Evolutionary conservation across 148 eudicot species (phyloP), one percentile per base, ranked within the genome.

Genomic region (Cornus florida): DNA sequence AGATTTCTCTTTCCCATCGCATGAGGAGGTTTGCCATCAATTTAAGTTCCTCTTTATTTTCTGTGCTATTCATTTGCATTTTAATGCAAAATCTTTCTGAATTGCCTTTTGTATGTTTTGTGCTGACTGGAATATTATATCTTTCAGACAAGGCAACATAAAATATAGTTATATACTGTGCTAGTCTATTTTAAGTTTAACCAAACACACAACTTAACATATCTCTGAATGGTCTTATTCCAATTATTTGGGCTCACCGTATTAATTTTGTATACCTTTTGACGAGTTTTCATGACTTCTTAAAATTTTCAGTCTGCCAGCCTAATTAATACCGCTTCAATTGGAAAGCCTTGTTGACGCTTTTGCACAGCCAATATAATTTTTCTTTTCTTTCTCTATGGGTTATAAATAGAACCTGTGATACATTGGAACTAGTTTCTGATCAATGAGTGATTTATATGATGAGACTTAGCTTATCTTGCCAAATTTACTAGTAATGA

Each of bases 1-100:
- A 75, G 90, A 85, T 76, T 97, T 89, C 86, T 78, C 88, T 72
- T 88, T 97, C 79, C 99, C 97, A 12, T 90, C 97, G 41, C 80
- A 90, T 75, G 92, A 97, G 69, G 92, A 92, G 99, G 99, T 94
- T 62, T 73, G 87, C 16, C 41, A 75, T 77, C 17, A 24, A 50
- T 81, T 80, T 7, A 10, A 39, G 13, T 28, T 24, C 56, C n/a
- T 46, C 60, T 62, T 16, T 23, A 16, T 23, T 75, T 38, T 62
- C 28, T 43, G 24, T 67, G 57, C 39, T 73, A 57, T 62, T 59
- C 57, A 60, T 22, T 33, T 74, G 11, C 67, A 19, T 48, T 0
- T 65, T 6, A 22, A 14, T 78, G 72, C 64, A 53, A 70, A 76
- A 19, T 12, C 64, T 24, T 53, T n/a, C 33, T 72, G 60, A 46